phyloP scores from a whole-genome alignment of 768 basidiomycete genomes.

The Xerocomus potaroensis region DNA sequence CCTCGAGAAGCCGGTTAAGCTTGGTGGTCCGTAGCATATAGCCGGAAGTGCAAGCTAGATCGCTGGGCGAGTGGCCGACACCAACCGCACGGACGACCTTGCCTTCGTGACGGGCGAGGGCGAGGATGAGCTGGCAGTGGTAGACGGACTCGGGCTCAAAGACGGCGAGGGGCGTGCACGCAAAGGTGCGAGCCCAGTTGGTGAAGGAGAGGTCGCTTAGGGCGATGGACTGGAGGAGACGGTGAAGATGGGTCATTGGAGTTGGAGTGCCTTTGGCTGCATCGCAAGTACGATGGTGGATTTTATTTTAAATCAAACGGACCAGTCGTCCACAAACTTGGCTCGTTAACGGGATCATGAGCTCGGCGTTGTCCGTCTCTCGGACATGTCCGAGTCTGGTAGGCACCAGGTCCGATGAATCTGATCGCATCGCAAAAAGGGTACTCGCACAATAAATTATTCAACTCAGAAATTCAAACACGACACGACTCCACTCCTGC shows the following conservation, averaged over 20 bases:
- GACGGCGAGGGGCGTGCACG: conserved; percentile 60
- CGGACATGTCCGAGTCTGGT: conserved; percentile 1
- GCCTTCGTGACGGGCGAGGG: conserved; percentile 71
- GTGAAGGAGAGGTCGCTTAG: conserved; percentile 48
- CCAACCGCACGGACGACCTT: conserved; percentile 78
- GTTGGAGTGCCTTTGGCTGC: too few relatives aligned
- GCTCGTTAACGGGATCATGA: too few relatives aligned
- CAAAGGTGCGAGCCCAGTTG: conserved; percentile 87
- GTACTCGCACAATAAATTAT: not conserved
- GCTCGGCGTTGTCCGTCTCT: conserved; percentile 3
- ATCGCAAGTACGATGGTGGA: too few relatives aligned
- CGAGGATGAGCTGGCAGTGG: conserved; percentile 72
- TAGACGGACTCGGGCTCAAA: conserved; percentile 71
- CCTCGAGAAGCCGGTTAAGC: conserved; percentile 72
- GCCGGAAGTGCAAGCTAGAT: conserved; percentile 85
- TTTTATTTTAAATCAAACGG: too few relatives aligned
- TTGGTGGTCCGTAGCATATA: conserved; percentile 81
- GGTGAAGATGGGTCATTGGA: conserved; percentile 30
- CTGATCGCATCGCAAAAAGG: not conserved
- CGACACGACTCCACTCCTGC: conserved; percentile 77
- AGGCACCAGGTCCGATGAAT: conserved; percentile 2
- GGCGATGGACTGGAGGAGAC: conserved; percentile 41
- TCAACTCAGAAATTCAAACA: conserved; percentile 49
- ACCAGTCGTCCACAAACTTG: too few relatives aligned
- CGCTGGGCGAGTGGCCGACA: conserved; percentile 90